phyloP scores from a whole-genome alignment of 257 asterid species.

The Sherardia arvensis region DNA sequence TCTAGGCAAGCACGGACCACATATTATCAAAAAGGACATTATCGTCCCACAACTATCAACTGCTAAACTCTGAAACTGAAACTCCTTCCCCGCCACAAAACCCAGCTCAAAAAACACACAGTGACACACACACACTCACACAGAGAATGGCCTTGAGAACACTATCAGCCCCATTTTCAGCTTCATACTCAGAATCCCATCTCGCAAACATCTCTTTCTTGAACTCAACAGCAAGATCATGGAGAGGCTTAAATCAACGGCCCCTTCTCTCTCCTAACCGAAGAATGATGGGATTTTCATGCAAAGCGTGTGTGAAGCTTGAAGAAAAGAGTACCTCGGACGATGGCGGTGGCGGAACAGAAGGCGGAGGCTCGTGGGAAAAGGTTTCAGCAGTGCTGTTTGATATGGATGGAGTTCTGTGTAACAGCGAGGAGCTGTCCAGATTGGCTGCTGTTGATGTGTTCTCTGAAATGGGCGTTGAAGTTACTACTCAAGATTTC shows the following conservation, averaged over 20 bases:
- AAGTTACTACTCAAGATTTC: conserved; percentile 71
- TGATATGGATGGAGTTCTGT: conserved; percentile 96
- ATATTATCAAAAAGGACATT: background rate
- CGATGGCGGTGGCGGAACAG: conserved; percentile 18
- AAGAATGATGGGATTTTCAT: conserved; percentile 20
- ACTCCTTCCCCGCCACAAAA: conserved; percentile 20
- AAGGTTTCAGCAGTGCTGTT: conserved; percentile 90
- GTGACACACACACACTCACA: background rate
- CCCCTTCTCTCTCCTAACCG: conserved; percentile 13
- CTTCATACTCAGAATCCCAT: conserved; percentile 31
- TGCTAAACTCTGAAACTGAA: conserved; percentile 4
- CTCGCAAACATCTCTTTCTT: conserved; percentile 21
- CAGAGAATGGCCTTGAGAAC: conserved; percentile 51
- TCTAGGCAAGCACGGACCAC: background rate
- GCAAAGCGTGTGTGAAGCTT: conserved; percentile 48
- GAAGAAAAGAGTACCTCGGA: conserved; percentile 44
- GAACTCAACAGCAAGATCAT: conserved; percentile 33
- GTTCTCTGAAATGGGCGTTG: conserved; percentile 90
- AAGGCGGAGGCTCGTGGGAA: conserved; percentile 51
- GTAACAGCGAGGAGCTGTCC: conserved; percentile 88
- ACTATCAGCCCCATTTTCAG: conserved; percentile 27
- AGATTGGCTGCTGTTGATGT: conserved; percentile 89
- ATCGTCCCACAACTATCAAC: background rate
- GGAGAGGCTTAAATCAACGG: conserved; percentile 19
- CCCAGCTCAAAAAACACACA: background rate